phyloP scores from a whole-genome alignment of 1,284 basidiomycete species.

The Stygiomarasmius scandens region DNA sequence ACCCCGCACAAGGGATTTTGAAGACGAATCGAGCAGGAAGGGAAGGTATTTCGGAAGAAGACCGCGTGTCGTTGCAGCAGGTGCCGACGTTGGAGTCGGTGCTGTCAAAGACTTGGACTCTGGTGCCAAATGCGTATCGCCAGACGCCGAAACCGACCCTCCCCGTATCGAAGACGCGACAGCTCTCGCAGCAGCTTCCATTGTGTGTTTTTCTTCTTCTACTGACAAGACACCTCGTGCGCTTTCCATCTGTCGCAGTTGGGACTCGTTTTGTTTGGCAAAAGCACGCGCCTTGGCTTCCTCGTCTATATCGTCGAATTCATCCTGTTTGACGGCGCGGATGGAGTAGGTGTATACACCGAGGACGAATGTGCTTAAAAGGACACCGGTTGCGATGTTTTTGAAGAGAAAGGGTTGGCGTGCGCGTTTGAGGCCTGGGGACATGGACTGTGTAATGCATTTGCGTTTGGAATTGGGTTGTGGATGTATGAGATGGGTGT shows the following conservation, averaged over 20 bases:
- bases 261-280: conserved; percentile 25
- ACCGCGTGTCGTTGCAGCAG: conserved; percentile 16
- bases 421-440: conserved; percentile 84
- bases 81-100: background rate
- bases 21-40: conserved; percentile 54
- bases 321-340: conserved; percentile 90
- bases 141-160: too few relatives aligned
- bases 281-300: conserved; percentile 61
- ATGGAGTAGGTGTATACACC: conserved; percentile 94
- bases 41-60: conserved; percentile 50
- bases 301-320: conserved; percentile 84
- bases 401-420: conserved; percentile 80
- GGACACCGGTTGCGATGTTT: conserved; percentile 80
- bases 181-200: conserved; percentile 26
- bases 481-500: background rate
- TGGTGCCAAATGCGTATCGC: background rate
- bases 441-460: conserved; percentile 67
- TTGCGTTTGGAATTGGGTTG: background rate
- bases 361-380: conserved; percentile 77
- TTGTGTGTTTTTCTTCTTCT: conserved; percentile 30
- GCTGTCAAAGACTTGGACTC: too few relatives aligned
- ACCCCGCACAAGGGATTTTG: conserved; percentile 67
- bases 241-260: conserved; percentile 11
- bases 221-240: conserved; percentile 25
- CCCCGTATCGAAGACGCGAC: conserved; percentile 5